Conservation (phyloP, 2,329 filamentous ascomycete species). For the Chaetomiaceae sp. region DNA sequence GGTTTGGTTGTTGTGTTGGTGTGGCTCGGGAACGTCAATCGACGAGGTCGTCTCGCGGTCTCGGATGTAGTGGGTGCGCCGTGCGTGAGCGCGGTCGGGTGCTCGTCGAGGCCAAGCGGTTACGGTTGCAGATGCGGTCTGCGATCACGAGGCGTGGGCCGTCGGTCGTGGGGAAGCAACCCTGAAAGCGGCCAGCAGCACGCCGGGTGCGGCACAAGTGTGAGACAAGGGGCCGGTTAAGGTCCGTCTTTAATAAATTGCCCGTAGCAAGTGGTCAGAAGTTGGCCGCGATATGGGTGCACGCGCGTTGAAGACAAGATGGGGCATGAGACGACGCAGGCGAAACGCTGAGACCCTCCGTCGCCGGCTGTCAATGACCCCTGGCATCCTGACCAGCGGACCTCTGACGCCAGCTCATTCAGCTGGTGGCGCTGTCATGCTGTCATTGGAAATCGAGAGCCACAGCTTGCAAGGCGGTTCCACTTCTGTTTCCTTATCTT, state of each 20-base stretch:
- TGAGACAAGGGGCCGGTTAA: slow-evolving; percentile 13
- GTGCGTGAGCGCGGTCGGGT: not conserved
- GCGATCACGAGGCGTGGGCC: slow-evolving; percentile 20
- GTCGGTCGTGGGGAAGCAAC: slow-evolving; percentile 9
- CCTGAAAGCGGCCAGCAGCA: slow-evolving; percentile 7
- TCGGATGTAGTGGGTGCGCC: not conserved
- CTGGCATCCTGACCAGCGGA: not conserved
- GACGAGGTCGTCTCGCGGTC: slow-evolving; percentile 5
- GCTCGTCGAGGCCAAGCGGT: not conserved
- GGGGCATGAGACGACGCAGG: slow-evolving; percentile 1
- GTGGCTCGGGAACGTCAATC: slow-evolving; percentile 5
- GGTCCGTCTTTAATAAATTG: slow-evolving; percentile 3
- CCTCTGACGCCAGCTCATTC: slow-evolving; percentile 11
- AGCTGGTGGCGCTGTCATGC: not conserved
- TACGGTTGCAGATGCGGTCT: slow-evolving; percentile 4
- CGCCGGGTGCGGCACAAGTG: slow-evolving; percentile 15
- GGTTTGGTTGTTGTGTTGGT: not conserved
- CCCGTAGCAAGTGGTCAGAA: slow-evolving; percentile 9
- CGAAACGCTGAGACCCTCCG: slow-evolving; percentile 10
- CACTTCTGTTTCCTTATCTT: slow-evolving; percentile 8
- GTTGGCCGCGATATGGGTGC: slow-evolving; percentile 6
- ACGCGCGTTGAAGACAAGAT: not conserved
- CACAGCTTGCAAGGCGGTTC: not conserved
- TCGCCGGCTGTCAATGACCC: not conserved
- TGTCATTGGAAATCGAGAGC: not conserved